These are phyloP conservation scores for Gigaspora rosea DNA, from an alignment of 192 early-diverging fungal genomes.

Conservation along the genomic window DNA sequence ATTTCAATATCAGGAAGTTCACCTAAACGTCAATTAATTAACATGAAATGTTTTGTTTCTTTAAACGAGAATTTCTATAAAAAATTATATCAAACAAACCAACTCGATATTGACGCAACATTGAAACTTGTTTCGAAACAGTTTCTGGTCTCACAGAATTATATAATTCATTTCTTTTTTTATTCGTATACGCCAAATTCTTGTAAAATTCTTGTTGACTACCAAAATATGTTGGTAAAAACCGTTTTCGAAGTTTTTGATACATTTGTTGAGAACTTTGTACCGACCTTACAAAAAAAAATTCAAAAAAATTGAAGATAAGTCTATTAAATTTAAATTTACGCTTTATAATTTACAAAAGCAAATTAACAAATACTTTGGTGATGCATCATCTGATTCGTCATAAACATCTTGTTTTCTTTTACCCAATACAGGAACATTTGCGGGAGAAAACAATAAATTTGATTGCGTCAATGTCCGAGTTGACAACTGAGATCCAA, in stretches of 20 bases:
- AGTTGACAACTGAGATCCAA: neutral
- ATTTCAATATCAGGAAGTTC: conserved; percentile 85
- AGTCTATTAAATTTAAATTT: neutral
- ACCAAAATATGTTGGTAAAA: neutral
- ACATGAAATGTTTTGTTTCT: neutral
- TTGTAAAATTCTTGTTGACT: neutral
- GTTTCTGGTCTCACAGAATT: neutral
- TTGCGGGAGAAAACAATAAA: neutral
- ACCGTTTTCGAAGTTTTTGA: neutral
- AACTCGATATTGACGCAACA: conserved; percentile 21
- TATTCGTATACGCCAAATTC: neutral
- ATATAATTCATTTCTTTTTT: conserved; percentile 2
- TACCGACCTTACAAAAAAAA: neutral
- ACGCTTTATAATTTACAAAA: neutral
- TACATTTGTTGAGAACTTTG: neutral
- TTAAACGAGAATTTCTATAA: neutral
- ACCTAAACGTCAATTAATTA: conserved; percentile 37
- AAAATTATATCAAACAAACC: neutral
- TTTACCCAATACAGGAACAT: neutral
- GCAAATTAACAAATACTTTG: neutral
- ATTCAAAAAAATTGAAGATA: neutral
- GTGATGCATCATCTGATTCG: neutral
- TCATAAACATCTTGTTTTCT: neutral
- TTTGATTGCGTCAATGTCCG: conserved; percentile 15
- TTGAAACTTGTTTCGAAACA: neutral